Conservation (phyloP, 352 stramenopile genomes). For the Saprolegnia diclina region DNA sequence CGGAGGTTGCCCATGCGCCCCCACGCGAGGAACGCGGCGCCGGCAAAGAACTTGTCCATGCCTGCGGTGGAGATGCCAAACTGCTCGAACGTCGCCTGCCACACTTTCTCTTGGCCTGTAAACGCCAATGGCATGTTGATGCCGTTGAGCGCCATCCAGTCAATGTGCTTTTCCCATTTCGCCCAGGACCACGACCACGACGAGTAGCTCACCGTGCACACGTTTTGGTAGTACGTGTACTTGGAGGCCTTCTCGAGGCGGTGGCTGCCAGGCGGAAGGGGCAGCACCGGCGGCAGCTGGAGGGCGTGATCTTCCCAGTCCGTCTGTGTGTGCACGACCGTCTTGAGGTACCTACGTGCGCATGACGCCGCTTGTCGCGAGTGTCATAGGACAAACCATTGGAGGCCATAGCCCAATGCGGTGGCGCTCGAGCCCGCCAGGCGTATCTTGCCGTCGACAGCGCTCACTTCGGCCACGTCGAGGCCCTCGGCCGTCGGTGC, state of each 20-base stretch:
- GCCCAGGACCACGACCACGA: conserved; percentile 82
- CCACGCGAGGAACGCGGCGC: conserved; percentile 84
- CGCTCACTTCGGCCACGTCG: conserved; percentile 60
- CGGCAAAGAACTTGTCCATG: conserved; percentile 85
- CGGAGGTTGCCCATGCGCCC: conserved; percentile 87
- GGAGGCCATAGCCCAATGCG: conserved; percentile 60
- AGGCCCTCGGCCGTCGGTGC: conserved; percentile 35
- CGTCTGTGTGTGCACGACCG: conserved; percentile 59
- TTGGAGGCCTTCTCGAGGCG: conserved; percentile 55
- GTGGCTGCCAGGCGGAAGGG: conserved; percentile 33
- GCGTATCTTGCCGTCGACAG: conserved; percentile 42
- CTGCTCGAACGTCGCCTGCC: conserved; percentile 76
- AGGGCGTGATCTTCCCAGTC: conserved; percentile 77
- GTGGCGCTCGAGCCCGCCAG: conserved; percentile 51
- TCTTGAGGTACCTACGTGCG: conserved; percentile 52
- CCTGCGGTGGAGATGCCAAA: conserved; percentile 74
- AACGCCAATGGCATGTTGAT: conserved; percentile 90
- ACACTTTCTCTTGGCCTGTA: conserved; percentile 86
- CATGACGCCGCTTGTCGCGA: background rate
- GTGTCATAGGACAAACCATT: conserved; percentile 35
- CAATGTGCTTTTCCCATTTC: conserved; percentile 88
- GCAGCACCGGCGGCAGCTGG: conserved; percentile 49
- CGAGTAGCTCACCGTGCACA: conserved; percentile 89
- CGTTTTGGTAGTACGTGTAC: conserved; percentile 90
- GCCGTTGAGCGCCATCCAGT: conserved; percentile 90